Conservation (phyloP, 495 filamentous ascomycete species). For the Daldinia caldariorum region DNA sequence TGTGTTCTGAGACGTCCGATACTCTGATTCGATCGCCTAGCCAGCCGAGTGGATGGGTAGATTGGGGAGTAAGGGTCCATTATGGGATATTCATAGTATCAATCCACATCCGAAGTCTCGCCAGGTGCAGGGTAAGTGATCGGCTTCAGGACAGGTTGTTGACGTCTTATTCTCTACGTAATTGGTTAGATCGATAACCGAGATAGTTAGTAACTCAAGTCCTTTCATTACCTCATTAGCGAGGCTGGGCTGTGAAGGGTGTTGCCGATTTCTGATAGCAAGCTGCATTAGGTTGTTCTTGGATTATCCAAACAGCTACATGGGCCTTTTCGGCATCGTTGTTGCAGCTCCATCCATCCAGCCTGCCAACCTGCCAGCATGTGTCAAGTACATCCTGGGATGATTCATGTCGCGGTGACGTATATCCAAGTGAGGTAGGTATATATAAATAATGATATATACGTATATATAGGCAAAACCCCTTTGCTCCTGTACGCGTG, state of each 20-base stretch:
- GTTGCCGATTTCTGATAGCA: slow-evolving; percentile 24
- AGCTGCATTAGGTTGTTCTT: slow-evolving; percentile 10
- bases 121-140: slow-evolving; percentile 35
- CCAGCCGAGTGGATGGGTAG: slow-evolving; percentile 14
- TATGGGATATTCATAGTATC: slow-evolving; percentile 42
- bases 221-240: slow-evolving; percentile 30
- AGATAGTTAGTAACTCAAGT: slow-evolving; percentile 27
- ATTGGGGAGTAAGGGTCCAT: slow-evolving; percentile 23
- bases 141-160: slow-evolving; percentile 26
- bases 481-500: not conserved
- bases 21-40: slow-evolving; percentile 41
- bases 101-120: slow-evolving; percentile 34
- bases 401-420: slow-evolving; percentile 26
- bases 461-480: not conserved
- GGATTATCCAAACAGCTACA: slow-evolving; percentile 16
- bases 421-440: not conserved
- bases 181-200: slow-evolving; percentile 39
- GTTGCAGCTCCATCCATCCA: slow-evolving; percentile 10
- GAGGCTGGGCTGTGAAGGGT: slow-evolving; percentile 41
- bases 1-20: slow-evolving; percentile 20
- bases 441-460: too few species aligned
- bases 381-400: slow-evolving; percentile 1
- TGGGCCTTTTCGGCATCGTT: slow-evolving; percentile 1
- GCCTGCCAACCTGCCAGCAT: not conserved
- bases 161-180: slow-evolving; percentile 27